Evolutionary conservation across 768 basidiomycete species (phyloP).

Genomic region (Lepiota venenata): DNA sequence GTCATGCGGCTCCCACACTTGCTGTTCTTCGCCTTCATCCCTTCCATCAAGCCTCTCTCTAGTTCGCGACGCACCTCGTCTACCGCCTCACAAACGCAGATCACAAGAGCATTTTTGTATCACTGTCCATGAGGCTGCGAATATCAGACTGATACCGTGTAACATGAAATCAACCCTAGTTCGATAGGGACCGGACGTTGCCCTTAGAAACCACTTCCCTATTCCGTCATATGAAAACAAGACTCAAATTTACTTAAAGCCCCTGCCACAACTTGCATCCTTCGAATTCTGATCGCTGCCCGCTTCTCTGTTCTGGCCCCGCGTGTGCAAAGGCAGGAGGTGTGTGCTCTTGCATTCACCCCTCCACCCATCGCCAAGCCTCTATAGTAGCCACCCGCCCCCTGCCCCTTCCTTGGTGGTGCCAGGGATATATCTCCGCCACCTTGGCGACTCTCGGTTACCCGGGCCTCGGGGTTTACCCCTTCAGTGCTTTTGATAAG

Average conservation of each 20-base stretch:
- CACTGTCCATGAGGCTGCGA: no score
- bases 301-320: no score
- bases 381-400: not conserved
- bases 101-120: no score
- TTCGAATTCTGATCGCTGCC: constrained; percentile 1
- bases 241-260: constrained; percentile 4
- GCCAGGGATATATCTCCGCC: not conserved
- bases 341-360: not conserved
- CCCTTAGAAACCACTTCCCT: constrained; percentile 11
- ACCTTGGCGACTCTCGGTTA: constrained; percentile 1
- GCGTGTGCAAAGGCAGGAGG: no score
- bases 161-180: not conserved
- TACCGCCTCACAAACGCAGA: no score
- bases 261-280: not conserved
- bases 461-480: not conserved
- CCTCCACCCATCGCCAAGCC: not conserved
- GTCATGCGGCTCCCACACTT: not conserved
- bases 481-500: not conserved
- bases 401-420: not conserved
- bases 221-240: constrained; percentile 7
- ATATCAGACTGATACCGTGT: not conserved
- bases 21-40: not conserved
- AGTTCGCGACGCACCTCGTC: no score
- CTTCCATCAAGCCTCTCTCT: no score
- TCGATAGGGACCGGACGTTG: not conserved